Evolutionary conservation across 768 basidiomycete genomes (phyloP), one percentile per base, ranked within the genome.

Genomic region (Phallus indusiatus): DNA sequence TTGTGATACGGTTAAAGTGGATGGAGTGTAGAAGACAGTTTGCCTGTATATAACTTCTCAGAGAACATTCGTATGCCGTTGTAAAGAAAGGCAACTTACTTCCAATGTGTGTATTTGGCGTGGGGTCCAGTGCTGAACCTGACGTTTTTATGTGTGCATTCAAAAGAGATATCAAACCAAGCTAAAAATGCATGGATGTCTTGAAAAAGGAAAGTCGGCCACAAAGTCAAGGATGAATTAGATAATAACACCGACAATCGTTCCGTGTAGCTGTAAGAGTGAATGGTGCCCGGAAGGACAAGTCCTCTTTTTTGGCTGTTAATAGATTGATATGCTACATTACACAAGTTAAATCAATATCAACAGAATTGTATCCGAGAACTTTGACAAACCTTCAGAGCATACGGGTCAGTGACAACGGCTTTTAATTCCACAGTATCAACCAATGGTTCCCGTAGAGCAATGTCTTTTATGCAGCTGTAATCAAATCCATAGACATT

Each of bases 401-500:
- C 73, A 67, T 80, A 95, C 46, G 96, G 95, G 71, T 94, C 85
- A 2, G 94, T 94, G 47, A 93, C 94, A 59, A 98, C 94, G 1
- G 93, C 77, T 73, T 94, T 95, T 65, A 98, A 75, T 64, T 99
- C 96, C 60, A 99, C 96, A n/a, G 94, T 96, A 73, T 99, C 96
- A 34, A 99, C 96, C 50, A 99, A 78, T 48, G 96, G 96, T 70
- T 99, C 96, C 33, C 90, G 81, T 57, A 99, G 75, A 1, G 96
- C 96, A 65, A 99, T 96, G 70, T 96, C 93, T 74, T 98, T 97
- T 79, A 99, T 98, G 71, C 96, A 97, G 46, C 94, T 96, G 74
- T 91, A 99, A 73, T 99, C 94, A 73, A 99, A 98, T 22, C 96
- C 96, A 72, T 99, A 99, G 20, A 99, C 96, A 67, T 97, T 94